Base-by-base conservation (phyloP, 1,284 basidiomycete species). In the Rhodotorula sp. region DNA sequence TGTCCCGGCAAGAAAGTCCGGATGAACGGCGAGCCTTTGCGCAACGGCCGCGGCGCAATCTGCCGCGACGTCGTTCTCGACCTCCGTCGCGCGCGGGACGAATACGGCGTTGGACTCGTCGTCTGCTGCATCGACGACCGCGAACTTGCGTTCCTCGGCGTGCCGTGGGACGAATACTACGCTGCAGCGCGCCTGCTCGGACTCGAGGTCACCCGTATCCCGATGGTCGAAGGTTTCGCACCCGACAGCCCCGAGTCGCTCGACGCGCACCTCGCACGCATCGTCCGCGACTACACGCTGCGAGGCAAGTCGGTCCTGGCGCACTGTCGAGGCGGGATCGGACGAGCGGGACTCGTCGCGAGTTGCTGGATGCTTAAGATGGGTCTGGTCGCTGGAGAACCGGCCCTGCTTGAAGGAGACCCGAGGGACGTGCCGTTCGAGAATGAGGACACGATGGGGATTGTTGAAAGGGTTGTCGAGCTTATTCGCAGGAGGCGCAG, bases 1-100 rank as follows among this genome's bases (percentile, higher is more conserved):
- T 98, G 94, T 81, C 95, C 95, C 0, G 95, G 95, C 13, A 99
- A 98, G 81, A 94, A 97, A 84, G 90, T 99, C 16, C 87, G 95
- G 51, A 83, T 99, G 65, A 65, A 69, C 34, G 69, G 66, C 34
- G 64, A 57, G 22, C 60, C 59, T 2, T 10, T 52, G 13, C 34
- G 34, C 15, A 2, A 90, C 90, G 24, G 86, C 88, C 26, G 89
- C 87, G 77, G 92, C 44, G 88, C 89, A 0, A 90, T 99, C 40
- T 93, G 90, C 78, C 85, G 95, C 67, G 90, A 95, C 78, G 81
- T 98, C 0, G 82, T 83, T 18, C 82, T 85, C 24, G 95, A 99
- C 80, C 80, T 99, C 54, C 82, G 80, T 55, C 85, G 94, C 60
- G 91, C 95, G 78, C 88, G 86, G 75, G 83, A 85, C 31, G 62